Evolutionary conservation across 2,329 filamentous ascomycete species (phyloP).

Genomic region (Colletotrichum sp.): DNA sequence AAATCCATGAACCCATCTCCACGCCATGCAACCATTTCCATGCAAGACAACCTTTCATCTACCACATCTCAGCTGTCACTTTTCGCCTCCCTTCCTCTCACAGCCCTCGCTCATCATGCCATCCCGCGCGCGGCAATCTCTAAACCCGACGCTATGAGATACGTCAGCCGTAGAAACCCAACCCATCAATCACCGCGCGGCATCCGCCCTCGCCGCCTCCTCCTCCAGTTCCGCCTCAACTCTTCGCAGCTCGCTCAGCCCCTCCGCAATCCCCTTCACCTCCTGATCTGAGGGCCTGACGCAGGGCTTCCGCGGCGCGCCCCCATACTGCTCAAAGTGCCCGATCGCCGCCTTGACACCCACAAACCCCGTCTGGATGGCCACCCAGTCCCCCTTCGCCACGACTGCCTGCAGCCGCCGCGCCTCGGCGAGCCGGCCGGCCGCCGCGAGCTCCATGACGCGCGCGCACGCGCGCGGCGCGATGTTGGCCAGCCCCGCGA

Average conservation of each 20-base stretch:
- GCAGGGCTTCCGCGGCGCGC: conserved; percentile 45
- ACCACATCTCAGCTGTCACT: background rate
- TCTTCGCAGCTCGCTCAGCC: conserved; percentile 38
- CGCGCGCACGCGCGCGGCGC: conserved; percentile 69
- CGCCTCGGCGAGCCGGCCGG: conserved; percentile 62
- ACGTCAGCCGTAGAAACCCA: background rate
- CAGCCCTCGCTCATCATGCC: background rate
- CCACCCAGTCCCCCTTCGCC: conserved; percentile 50
- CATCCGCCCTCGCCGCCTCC: background rate
- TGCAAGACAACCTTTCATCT: background rate
- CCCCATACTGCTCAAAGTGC: conserved; percentile 42
- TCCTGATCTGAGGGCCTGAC: conserved; percentile 35
- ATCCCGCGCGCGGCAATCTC: background rate
- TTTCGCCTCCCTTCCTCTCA: background rate
- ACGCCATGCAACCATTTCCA: background rate
- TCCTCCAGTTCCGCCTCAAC: conserved; percentile 36
- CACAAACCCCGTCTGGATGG: conserved; percentile 53
- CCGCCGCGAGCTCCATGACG: conserved; percentile 63
- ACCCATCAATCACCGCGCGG: background rate
- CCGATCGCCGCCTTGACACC: conserved; percentile 52
- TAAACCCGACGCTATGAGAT: background rate
- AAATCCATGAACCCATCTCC: background rate
- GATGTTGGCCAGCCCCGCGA: conserved; percentile 75
- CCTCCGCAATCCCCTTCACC: conserved; percentile 36
- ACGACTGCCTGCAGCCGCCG: conserved; percentile 51